Percentiles rank a stretch among this genome's conserved stretches.
phyloP scores from a whole-genome alignment of 1,284 basidiomycete genomes.

The Rhizoctonia solani region DNA sequence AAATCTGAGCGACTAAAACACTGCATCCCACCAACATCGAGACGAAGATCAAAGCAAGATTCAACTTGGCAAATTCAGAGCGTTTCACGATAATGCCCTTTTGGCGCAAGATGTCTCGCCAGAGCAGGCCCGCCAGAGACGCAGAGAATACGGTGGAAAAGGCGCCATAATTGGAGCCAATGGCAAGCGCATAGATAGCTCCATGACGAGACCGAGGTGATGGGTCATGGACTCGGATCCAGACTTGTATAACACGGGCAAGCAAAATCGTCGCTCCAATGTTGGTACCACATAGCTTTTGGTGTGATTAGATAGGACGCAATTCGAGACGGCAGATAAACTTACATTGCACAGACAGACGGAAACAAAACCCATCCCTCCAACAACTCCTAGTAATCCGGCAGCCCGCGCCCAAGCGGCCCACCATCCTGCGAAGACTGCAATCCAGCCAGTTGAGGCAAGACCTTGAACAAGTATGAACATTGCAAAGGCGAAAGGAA shows the following conservation, averaged over 20 bases:
- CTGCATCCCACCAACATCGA: slow-evolving; percentile 62
- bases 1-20: slow-evolving; percentile 49
- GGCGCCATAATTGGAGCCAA: slow-evolving; percentile 90
- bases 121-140: slow-evolving; percentile 88
- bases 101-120: slow-evolving; percentile 77
- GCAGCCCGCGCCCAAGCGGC: slow-evolving; percentile 50
- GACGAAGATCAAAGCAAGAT: slow-evolving; percentile 64
- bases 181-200: slow-evolving; percentile 62
- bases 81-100: slow-evolving; percentile 75
- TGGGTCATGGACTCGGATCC: slow-evolving; percentile 40
- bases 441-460: slow-evolving; percentile 87
- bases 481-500: slow-evolving; percentile 94
- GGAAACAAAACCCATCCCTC: slow-evolving; percentile 54
- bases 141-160: slow-evolving; percentile 90
- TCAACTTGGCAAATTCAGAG: slow-evolving; percentile 73
- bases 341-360: slow-evolving; percentile 82
- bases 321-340: slow-evolving; percentile 23
- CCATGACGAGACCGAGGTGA: slow-evolving; percentile 46
- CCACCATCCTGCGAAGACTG: slow-evolving; percentile 81
- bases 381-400: slow-evolving; percentile 51
- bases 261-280: slow-evolving; percentile 95
- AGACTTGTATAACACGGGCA: slow-evolving; percentile 59
- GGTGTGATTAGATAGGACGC: slow-evolving; percentile 27
- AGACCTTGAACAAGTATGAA: slow-evolving; percentile 93
- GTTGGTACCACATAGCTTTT: slow-evolving; percentile 84